Percentiles rank a stretch among this genome's conserved stretches.
Evolutionary conservation across 768 basidiomycete species (phyloP).

Genomic region (Pholiota conissans): DNA sequence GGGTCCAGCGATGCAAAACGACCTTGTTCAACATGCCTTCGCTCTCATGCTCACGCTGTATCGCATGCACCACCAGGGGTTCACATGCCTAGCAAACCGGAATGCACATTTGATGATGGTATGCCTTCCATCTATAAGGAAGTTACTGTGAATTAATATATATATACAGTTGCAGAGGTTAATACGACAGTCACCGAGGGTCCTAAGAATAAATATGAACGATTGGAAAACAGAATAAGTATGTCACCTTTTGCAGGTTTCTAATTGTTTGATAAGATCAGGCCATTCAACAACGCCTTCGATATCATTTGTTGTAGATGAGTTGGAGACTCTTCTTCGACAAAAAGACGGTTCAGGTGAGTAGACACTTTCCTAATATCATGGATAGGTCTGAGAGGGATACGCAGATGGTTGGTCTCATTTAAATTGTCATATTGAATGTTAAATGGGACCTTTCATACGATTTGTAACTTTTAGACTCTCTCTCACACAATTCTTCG

Average conservation of each 20-base stretch:
- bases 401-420: neutral
- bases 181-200: slow-evolving; percentile 39
- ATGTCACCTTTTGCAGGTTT: slow-evolving; percentile 22
- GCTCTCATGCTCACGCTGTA: slow-evolving; percentile 70
- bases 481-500: neutral
- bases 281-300: slow-evolving; percentile 2
- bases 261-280: neutral
- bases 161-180: slow-evolving; percentile 39
- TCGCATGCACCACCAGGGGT: slow-evolving; percentile 61
- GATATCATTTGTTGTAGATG: slow-evolving; percentile 40
- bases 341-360: slow-evolving; percentile 47
- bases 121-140: slow-evolving; percentile 1
- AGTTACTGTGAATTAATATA: neutral
- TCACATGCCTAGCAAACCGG: slow-evolving; percentile 52
- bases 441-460: too few relatives aligned
- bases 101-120: slow-evolving; percentile 82
- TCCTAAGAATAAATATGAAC: slow-evolving; percentile 62
- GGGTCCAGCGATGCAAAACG: slow-evolving; percentile 64
- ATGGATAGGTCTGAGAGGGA: neutral
- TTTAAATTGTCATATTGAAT: neutral
- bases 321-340: slow-evolving; percentile 64
- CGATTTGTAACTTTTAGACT: too few relatives aligned
- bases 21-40: slow-evolving; percentile 76
- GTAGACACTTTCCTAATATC: slow-evolving; percentile 6
- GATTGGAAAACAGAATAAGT: slow-evolving; percentile 70